These are phyloP conservation scores for Pleurotus eryngii DNA, from an alignment of 768 basidiomycete species.

Conservation along the genomic window DNA sequence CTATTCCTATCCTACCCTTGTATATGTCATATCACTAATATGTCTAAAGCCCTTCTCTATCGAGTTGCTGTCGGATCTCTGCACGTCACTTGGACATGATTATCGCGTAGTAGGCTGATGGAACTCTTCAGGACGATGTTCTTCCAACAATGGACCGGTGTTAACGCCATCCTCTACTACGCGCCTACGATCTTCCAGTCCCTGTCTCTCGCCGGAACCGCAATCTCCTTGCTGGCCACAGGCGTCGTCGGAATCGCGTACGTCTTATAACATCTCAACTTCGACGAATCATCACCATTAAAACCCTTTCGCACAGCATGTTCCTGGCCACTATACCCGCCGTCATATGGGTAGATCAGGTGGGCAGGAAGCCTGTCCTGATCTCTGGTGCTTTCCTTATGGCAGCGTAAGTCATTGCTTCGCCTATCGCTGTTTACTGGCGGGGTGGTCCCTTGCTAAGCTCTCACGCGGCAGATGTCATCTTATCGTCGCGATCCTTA, in stretches of 20 bases:
- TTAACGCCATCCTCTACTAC: conserved; percentile 76
- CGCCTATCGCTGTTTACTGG: too few relatives aligned
- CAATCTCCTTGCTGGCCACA: conserved; percentile 47
- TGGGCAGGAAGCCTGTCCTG: conserved; percentile 72
- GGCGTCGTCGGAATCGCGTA: conserved; percentile 81
- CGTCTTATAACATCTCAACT: conserved; percentile 16
- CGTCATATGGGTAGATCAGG: conserved; percentile 75
- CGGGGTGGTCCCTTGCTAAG: not conserved
- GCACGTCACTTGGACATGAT: conserved; percentile 23
- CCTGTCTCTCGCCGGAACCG: conserved; percentile 60
- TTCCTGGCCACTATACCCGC: conserved; percentile 78
- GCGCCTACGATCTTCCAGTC: conserved; percentile 65
- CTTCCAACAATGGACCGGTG: conserved; percentile 82
- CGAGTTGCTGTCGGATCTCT: conserved; percentile 61
- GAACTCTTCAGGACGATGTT: conserved; percentile 53
- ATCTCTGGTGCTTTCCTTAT: conserved; percentile 73
- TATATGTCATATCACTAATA: too few relatives aligned
- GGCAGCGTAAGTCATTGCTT: conserved; percentile 43
- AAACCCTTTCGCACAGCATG: conserved; percentile 38
- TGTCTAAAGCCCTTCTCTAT: conserved; percentile 59
- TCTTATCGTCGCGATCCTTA: conserved; percentile 65
- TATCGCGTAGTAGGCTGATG: not conserved
- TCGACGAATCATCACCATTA: too few relatives aligned
- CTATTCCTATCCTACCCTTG: too few relatives aligned
- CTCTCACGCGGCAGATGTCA: conserved; percentile 45